Percentiles rank a stretch among this genome's conserved stretches.
Evolutionary conservation across 2,329 filamentous ascomycete genomes (phyloP).

Genomic region (Paecilomyces formosus): DNA sequence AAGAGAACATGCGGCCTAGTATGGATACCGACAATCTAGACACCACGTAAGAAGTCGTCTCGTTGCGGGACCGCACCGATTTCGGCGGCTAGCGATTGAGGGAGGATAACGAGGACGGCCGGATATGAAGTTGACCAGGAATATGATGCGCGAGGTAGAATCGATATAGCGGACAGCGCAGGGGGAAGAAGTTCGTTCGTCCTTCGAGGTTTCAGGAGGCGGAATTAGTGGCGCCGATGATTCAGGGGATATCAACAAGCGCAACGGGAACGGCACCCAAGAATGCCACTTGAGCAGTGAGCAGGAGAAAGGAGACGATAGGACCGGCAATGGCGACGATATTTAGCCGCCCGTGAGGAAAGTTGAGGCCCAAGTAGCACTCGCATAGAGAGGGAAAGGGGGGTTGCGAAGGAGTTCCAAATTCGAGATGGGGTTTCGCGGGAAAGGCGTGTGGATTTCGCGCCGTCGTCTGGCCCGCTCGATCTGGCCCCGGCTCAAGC

Average conservation of each 20-base stretch:
- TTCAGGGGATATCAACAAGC: background rate
- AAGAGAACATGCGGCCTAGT: background rate
- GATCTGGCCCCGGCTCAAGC: background rate
- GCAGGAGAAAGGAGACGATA: background rate
- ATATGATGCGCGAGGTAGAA: background rate
- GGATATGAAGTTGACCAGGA: background rate
- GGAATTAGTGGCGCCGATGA: background rate
- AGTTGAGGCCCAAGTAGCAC: slow-evolving; percentile 6
- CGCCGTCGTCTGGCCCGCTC: background rate
- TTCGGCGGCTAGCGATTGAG: background rate
- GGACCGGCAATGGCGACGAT: background rate
- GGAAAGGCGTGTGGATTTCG: background rate
- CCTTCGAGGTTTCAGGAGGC: background rate
- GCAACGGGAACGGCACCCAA: background rate
- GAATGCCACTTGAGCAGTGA: background rate
- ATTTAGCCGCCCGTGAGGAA: background rate
- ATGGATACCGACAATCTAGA: background rate
- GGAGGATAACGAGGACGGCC: background rate
- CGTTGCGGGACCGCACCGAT: background rate
- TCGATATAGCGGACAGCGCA: background rate
- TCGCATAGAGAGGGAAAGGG: slow-evolving; percentile 15
- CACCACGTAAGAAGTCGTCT: background rate
- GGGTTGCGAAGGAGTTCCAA: background rate
- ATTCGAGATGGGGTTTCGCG: background rate
- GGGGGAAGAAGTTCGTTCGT: background rate